These are phyloP conservation scores for Penicillium herquei DNA, from an alignment of 495 filamentous ascomycete species.

Conservation along the genomic window DNA sequence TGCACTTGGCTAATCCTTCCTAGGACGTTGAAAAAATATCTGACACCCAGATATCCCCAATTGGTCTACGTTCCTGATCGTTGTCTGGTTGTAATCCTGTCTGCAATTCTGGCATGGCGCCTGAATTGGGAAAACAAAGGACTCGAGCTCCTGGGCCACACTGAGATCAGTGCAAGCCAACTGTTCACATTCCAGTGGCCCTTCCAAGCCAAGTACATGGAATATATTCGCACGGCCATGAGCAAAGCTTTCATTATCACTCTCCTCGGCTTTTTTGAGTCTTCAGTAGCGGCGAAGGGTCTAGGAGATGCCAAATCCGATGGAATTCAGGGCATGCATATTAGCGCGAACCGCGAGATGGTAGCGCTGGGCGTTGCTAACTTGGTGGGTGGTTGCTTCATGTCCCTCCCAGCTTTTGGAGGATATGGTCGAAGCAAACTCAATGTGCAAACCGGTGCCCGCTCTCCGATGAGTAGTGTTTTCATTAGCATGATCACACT, in stretches of 20 bases:
- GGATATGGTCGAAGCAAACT: constrained; percentile 96
- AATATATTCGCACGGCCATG: constrained; percentile 81
- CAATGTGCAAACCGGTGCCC: constrained; percentile 86
- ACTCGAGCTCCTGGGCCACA: constrained; percentile 77
- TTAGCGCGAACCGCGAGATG: constrained; percentile 92
- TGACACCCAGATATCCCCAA: constrained; percentile 76
- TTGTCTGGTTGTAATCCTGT: constrained; percentile 84
- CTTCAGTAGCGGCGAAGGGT: constrained; percentile 93
- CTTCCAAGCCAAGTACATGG: constrained; percentile 69
- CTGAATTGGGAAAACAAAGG: constrained; percentile 79
- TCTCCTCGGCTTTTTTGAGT: constrained; percentile 96
- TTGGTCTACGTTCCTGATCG: constrained; percentile 92
- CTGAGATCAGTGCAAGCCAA: constrained; percentile 58
- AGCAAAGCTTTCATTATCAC: constrained; percentile 92
- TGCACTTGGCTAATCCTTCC: not conserved
- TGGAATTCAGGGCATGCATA: constrained; percentile 68
- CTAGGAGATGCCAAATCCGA: constrained; percentile 60
- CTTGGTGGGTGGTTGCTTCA: constrained; percentile 84
- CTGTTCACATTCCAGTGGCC: constrained; percentile 84
- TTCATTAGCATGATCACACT: constrained; percentile 81
- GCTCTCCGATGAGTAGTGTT: constrained; percentile 87
- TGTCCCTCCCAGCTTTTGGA: constrained; percentile 88
- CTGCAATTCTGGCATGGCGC: constrained; percentile 75
- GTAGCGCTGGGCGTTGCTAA: constrained; percentile 92
- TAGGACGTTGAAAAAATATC: constrained; percentile 74